A percentile compares a stretch with the other conserved stretches of the same genome.
Evolutionary conservation across 2,329 filamentous ascomycete species (phyloP).

Genomic region (Aspergillus sp.): DNA sequence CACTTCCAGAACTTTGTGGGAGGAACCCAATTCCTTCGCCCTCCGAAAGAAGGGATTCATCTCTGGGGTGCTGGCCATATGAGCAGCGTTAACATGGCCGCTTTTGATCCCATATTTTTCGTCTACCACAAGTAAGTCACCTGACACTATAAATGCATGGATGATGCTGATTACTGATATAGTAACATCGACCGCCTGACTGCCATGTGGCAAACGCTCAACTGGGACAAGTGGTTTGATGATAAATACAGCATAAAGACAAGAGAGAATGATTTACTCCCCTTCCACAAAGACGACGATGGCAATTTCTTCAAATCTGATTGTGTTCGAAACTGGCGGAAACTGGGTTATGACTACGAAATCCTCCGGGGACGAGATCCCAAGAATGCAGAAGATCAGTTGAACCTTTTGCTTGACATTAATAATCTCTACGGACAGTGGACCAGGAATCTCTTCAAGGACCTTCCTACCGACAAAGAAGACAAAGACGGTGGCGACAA

Average conservation of each 20-base stretch:
- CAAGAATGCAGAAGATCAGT: not conserved
- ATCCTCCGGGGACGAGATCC: not conserved
- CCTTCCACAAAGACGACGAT: not conserved
- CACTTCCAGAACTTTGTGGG: not conserved
- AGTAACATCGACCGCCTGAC: not conserved
- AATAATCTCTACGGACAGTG: not conserved
- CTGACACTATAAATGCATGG: not conserved
- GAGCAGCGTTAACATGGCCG: not conserved
- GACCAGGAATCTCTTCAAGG: not conserved
- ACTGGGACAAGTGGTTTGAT: not conserved
- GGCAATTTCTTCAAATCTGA: not conserved
- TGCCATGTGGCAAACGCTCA: not conserved
- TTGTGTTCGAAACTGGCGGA: not conserved
- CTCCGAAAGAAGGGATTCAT: not conserved
- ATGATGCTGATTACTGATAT: not conserved
- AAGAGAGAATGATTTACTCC: not conserved
- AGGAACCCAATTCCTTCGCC: not conserved
- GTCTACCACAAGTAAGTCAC: not conserved
- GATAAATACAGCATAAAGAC: not conserved
- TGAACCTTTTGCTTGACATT: not conserved
- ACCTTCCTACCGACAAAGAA: not conserved
- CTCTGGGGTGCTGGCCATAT: not conserved
- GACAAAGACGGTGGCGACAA: not conserved
- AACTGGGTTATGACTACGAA: not conserved
- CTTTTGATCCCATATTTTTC: not conserved